phyloP scores from a whole-genome alignment of 1,284 basidiomycete species.

The Cryptococcus jaspeensis region DNA sequence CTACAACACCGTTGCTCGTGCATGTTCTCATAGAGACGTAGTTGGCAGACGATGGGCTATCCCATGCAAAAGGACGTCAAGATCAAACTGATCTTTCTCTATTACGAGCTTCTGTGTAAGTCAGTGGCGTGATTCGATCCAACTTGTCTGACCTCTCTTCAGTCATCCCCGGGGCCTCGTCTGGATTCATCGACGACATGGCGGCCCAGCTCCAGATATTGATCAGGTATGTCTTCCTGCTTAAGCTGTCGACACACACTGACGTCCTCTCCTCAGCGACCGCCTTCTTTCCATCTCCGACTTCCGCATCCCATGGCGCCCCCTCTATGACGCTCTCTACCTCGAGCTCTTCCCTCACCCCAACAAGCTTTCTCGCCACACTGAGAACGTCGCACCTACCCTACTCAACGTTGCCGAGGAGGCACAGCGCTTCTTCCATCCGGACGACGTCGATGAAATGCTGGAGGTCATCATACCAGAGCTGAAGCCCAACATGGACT shows the following conservation, averaged over 20 bases:
- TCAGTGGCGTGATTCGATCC: background rate
- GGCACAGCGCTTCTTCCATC: constrained; percentile 84
- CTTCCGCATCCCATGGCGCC: constrained; percentile 83
- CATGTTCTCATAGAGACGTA: constrained; percentile 34
- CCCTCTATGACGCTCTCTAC: constrained; percentile 74
- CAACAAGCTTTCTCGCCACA: constrained; percentile 77
- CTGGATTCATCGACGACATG: constrained; percentile 54
- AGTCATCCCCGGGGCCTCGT: constrained; percentile 58
- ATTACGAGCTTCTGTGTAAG: constrained; percentile 61
- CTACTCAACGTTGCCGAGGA: constrained; percentile 83
- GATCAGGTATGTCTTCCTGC: constrained; percentile 57
- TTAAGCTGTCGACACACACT: constrained; percentile 46
- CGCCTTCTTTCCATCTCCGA: constrained; percentile 76
- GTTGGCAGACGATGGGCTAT: constrained; percentile 79
- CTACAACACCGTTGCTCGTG: constrained; percentile 7
- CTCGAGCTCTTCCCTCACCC: constrained; percentile 80
- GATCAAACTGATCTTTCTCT: constrained; percentile 73
- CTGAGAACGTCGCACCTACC: constrained; percentile 47
- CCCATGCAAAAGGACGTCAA: constrained; percentile 78
- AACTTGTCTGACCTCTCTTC: constrained; percentile 10
- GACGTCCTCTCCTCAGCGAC: constrained; percentile 60
- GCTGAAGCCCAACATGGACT: constrained; percentile 73
- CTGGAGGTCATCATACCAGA: constrained; percentile 63
- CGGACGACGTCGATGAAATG: constrained; percentile 86
- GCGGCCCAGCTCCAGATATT: constrained; percentile 54